Evolutionary conservation across 2,329 filamentous ascomycete species (phyloP), one percentile per base, ranked within the genome.

Genomic region (Pseudogymnoascus sp.): DNA sequence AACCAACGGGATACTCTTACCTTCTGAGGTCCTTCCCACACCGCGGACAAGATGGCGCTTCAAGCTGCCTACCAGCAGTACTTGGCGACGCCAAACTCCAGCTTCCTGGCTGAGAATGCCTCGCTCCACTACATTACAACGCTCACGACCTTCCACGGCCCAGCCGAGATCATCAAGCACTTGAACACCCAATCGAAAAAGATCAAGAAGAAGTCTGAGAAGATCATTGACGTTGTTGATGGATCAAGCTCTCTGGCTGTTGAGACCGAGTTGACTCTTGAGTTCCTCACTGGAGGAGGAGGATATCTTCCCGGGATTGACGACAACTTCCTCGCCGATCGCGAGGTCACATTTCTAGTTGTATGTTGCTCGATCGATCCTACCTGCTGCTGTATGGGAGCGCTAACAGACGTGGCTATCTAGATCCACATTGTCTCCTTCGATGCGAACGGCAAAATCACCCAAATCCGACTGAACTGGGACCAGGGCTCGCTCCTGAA

Each of bases 401-500:
- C 47, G 21, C 67, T 71, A 64, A 71, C 28, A 10, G 35, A 56
- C 25, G 25, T 14, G n/a, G 61, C 47, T 60, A 8, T 62, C 56
- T 65, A 94, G 91, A 84, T 88, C 70, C 94, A 99, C 78, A 87
- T 97, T 67, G 92, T 99, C 68, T 84, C 85, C 64, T 96, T 97
- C 76, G 84, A 95, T 75, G 73, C 76, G 67, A 76, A 88, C 56
- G 84, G 86, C 74, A 92, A 91, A 78, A 97, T 99, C 73, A 75
- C 83, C 65, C 91, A 94, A 75, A 90, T 97, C 67, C 90, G 93
- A 69, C 85, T 93, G 69, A 91, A 89, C 74, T 99, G 94, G 94
- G 94, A 99, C 74, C 94, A 99, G 76, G 92, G 87, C 65, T 89
- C 91, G 62, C 84, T 99, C 42, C 84, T 99, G 68, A 97, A 94